Evolutionary conservation across 2,329 filamentous ascomycete species (phyloP), one percentile per base, ranked within the genome.

Genomic region (Lachnellula willkommii): DNA sequence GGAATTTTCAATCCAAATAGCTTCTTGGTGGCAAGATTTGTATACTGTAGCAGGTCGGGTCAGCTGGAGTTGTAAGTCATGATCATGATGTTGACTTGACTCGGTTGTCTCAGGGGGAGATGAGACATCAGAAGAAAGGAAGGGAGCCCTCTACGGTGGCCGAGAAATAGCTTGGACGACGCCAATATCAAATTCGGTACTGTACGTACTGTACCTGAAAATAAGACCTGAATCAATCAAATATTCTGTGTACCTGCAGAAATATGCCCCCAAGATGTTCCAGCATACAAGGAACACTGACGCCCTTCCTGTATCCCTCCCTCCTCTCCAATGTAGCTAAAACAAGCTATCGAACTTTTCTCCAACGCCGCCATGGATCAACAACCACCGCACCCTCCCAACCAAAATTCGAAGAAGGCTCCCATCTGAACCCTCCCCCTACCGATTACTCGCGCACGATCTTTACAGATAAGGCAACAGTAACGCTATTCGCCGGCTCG

Each of bases 401-500:
- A 11, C 60, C 52, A 35, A 54, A 58, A 2, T 55, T 58, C 24
- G 60, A 66, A 57, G 60, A 65, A 60, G 62, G 61, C 15, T 73
- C 83, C 5, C 87, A 86, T 60, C 81, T 96, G 20, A 89, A 96
- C 69, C 93, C 93, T 2, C 70, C 82, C 0, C 90, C 92, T 0
- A 87, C 90, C 66, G 90, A 96, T 71, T 97, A 95, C 73, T 82
- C 88, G 15, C 78, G 85, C 35, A 84, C 90, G 4, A 87, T 86
- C 46, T 99, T 99, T 68, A 86, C 89, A 54, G 94, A 99, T 73
- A 88, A 89, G 70, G 92, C 92, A 54, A 82, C 83, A 7, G 73
- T 97, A 28, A 88, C 83, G 0, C 73, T 97, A 3, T 81, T 88
- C 64, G 88, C 92, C 17, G 94, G 94, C 8, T 74, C 78, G 2